Percentiles rank a stretch among this genome's conserved stretches.
These are phyloP conservation scores for Orychophragmus violaceus DNA, from an alignment of 345 rosid genomes.

Conservation along the genomic window DNA sequence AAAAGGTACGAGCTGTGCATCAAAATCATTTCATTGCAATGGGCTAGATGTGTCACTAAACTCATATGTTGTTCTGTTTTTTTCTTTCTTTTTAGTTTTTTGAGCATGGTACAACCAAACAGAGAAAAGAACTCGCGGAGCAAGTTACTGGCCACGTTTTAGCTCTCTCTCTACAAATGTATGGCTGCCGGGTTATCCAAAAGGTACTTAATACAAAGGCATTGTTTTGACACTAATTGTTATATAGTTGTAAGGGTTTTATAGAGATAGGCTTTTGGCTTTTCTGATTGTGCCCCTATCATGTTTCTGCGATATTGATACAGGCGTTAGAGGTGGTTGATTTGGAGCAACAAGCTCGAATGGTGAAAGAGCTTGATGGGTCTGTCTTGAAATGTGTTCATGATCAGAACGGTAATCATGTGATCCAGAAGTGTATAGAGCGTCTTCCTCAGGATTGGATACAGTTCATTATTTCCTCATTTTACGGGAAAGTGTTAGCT, in stretches of 20 bases:
- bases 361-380: slow-evolving; percentile 90
- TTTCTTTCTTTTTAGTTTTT: slow-evolving; percentile 54
- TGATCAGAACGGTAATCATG: slow-evolving; percentile 99
- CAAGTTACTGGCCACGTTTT: slow-evolving; percentile 80
- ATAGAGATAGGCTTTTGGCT: background rate
- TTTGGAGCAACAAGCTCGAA: slow-evolving; percentile 59
- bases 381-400: slow-evolving; percentile 84
- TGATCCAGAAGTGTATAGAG: slow-evolving; percentile 93
- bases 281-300: background rate
- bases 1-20: slow-evolving; percentile 47
- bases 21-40: background rate
- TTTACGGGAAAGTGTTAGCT: slow-evolving; percentile 72
- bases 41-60: background rate
- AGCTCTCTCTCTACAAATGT: slow-evolving; percentile 92
- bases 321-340: slow-evolving; percentile 92
- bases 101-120: slow-evolving; percentile 77
- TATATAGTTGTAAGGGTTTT: background rate
- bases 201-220: slow-evolving; percentile 47
- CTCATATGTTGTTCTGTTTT: slow-evolving; percentile 18
- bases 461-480: slow-evolving; percentile 79
- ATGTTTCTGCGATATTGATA: slow-evolving; percentile 3
- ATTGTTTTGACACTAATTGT: background rate
- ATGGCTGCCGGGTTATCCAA: slow-evolving; percentile 98
- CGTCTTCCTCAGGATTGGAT: slow-evolving; percentile 75
- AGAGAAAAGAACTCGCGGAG: slow-evolving; percentile 72